phyloP scores from a whole-genome alignment of 768 basidiomycete species.

The Galerina sulciceps region DNA sequence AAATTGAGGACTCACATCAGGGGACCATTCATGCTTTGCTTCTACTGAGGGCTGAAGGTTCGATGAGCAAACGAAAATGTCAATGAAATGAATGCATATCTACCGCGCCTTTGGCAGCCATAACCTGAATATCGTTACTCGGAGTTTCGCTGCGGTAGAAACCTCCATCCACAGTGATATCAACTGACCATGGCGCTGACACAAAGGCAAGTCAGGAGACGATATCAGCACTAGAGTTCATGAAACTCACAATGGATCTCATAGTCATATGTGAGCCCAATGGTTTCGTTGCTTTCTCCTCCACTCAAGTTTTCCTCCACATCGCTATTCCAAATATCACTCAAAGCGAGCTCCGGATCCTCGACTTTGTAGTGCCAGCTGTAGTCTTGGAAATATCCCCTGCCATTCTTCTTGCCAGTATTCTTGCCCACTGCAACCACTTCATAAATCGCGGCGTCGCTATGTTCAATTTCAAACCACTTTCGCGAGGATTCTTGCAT shows the following conservation, averaged over 20 bases:
- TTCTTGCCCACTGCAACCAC: slow-evolving; percentile 14
- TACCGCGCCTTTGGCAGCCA: slow-evolving; percentile 13
- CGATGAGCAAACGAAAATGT: not conserved
- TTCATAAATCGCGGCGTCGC: slow-evolving; percentile 14
- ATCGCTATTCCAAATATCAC: slow-evolving; percentile 13
- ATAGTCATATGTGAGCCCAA: slow-evolving; percentile 17
- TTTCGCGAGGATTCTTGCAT: not conserved
- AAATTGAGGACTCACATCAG: too few species aligned
- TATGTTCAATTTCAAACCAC: slow-evolving; percentile 5
- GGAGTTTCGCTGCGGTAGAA: slow-evolving; percentile 1
- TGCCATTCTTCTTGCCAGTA: not conserved
- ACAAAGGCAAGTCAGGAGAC: not conserved
- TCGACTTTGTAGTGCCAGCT: slow-evolving; percentile 12
- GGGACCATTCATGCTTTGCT: too few species aligned
- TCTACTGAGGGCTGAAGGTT: too few species aligned
- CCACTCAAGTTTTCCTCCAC: slow-evolving; percentile 14
- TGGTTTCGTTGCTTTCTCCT: slow-evolving; percentile 10
- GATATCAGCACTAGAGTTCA: not conserved
- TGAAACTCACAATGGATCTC: slow-evolving; percentile 1
- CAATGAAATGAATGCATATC: not conserved
- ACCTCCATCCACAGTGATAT: slow-evolving; percentile 14
- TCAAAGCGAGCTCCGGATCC: slow-evolving; percentile 10
- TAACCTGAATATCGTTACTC: slow-evolving; percentile 9
- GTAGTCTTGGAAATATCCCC: slow-evolving; percentile 2
- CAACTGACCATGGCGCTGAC: slow-evolving; percentile 8